phyloP scores from a whole-genome alignment of 176 grass and related monocot species.

The Avena atlantica region DNA sequence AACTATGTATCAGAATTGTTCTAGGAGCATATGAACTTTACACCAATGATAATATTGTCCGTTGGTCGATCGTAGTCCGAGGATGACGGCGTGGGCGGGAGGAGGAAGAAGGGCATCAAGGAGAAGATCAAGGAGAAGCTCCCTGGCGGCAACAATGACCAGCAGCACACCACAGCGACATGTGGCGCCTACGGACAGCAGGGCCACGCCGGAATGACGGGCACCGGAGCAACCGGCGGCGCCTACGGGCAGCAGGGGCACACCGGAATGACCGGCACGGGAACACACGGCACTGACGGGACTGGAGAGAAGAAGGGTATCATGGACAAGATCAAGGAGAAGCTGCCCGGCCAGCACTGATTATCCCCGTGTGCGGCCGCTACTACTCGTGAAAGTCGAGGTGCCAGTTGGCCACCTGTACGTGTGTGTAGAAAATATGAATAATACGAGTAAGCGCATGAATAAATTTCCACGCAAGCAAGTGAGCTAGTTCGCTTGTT shows the following conservation, averaged over 20 bases:
- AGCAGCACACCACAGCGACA: neutral
- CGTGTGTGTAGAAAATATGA: neutral
- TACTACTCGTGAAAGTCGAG: neutral
- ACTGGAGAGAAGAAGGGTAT: neutral
- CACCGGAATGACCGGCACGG: neutral
- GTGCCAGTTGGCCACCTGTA: neutral
- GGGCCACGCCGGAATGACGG: neutral
- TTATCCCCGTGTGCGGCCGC: neutral
- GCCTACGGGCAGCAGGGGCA: conserved; percentile 17
- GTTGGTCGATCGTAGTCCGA: neutral
- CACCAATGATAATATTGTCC: neutral
- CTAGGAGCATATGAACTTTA: neutral
- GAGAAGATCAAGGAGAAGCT: conserved; percentile 80
- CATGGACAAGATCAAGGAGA: conserved; percentile 21
- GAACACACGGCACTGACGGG: neutral
- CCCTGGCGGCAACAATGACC: conserved; percentile 40
- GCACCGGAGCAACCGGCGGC: neutral
- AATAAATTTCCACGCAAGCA: no score
- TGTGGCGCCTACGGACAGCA: neutral
- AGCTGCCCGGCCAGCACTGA: conserved; percentile 19
- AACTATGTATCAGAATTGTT: no score
- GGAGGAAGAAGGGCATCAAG: conserved; percentile 68
- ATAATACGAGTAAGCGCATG: no score
- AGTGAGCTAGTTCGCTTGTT: no score
- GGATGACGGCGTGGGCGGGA: conserved; percentile 27